Base-by-base conservation (phyloP, 2,329 filamentous ascomycete genomes). In the Fusarium oxysporum region DNA sequence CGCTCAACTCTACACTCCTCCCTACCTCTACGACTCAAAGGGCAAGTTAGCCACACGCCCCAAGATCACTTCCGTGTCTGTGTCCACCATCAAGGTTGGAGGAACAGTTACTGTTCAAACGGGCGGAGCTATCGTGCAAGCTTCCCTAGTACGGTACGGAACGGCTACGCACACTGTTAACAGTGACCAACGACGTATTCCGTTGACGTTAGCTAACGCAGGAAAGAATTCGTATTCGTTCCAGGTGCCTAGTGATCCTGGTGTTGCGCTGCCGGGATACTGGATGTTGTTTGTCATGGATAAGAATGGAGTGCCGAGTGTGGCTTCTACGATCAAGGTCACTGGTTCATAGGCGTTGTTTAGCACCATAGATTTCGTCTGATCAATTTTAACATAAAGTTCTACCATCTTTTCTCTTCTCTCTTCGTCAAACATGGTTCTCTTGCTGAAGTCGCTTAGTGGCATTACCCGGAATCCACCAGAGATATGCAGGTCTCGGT, bases 251-350 rank as follows among this genome's bases (percentile, higher is more conserved):
- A 23, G 43, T n/a, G 72, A 75, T 32, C 28, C 69, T 6, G 72
- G 72, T 8, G 25, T 74, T 38, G 72, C 69, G 9, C 14, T 75
- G 21, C 72, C 72, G 12, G 72, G 72, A 21, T 75, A 75, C 32
- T 75, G 72, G 72, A 75, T 75, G 72, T 45, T 75, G 47, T 75
- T 75, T 45, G 72, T 75, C 1, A 68, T 75, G 59, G 70, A 71
- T 32, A 44, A 33, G 50, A 71, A 50, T 25, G 69, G 72, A 3
- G 72, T 75, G 5, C 72, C 69, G 17, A 73, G 65, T 41, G 40
- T 75, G 30, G 69, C 72, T 17, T 41, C 70, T 4, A 73, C 70
- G 5, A 60, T 73, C 12, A 70, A 65, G 30, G 33, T 75, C 0
- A 71, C 37, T 1, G 23, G 65, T 19, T 59, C 41, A 9, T 65